Conservation (phyloP, 2,329 filamentous ascomycete species). For the Gyromitra esculenta region DNA sequence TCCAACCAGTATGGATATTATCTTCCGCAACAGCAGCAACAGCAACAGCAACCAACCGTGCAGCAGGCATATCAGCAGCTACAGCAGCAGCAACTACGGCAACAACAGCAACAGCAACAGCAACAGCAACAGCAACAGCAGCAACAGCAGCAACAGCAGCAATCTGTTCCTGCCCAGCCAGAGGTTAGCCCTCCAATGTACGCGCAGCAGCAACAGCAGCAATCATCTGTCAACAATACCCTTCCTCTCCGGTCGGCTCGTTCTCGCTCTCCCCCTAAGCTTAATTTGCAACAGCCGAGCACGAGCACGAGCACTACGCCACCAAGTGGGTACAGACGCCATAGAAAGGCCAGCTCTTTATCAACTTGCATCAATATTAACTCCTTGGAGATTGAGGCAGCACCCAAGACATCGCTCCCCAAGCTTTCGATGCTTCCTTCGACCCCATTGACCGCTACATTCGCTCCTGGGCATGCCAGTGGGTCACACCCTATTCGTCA, state of each 20-base stretch:
- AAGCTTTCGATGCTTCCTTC: slow-evolving; percentile 82
- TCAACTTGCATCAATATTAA: slow-evolving; percentile 69
- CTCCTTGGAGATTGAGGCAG: slow-evolving; percentile 65
- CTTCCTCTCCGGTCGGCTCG: slow-evolving; percentile 55
- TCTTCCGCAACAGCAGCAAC: slow-evolving; percentile 62
- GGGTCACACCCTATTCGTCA: slow-evolving; percentile 95
- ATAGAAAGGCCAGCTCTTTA: slow-evolving; percentile 88
- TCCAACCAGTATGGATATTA: slow-evolving; percentile 86
- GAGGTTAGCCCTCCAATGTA: slow-evolving; percentile 63
- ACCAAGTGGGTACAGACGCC: slow-evolving; percentile 89
- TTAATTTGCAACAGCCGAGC: slow-evolving; percentile 66
- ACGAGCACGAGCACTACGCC: slow-evolving; percentile 69
- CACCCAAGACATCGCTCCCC: slow-evolving; percentile 72
- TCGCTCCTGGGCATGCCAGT: slow-evolving; percentile 90
- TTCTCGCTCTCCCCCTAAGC: slow-evolving; percentile 78
- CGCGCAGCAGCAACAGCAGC: slow-evolving; percentile 63
- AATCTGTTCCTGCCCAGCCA: slow-evolving; percentile 60
- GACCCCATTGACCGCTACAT: slow-evolving; percentile 82
- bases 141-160: slow-evolving; percentile 68
- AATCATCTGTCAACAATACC: slow-evolving; percentile 54
- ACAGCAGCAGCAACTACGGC: slow-evolving; percentile 21
- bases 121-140: slow-evolving; percentile 64
- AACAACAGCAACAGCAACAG: slow-evolving; percentile 67
- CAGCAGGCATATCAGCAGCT: slow-evolving; percentile 58
- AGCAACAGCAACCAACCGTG: slow-evolving; percentile 60